Base-by-base conservation (phyloP, 1,284 basidiomycete genomes). In the Boletus semigastroideus region DNA sequence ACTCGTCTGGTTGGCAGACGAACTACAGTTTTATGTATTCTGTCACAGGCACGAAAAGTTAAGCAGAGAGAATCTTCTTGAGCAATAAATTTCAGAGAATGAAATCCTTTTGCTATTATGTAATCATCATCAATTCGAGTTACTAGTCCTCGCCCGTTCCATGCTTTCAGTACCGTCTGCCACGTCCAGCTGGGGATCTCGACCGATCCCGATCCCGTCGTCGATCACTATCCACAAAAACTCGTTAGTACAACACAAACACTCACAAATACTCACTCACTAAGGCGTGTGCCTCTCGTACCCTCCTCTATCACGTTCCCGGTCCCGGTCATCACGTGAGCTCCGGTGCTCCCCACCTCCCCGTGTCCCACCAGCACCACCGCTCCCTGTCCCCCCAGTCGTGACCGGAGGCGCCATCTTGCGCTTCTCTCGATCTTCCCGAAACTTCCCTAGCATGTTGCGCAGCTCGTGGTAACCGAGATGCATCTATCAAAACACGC, bases 401-500 rank as follows among this genome's bases (percentile, higher is more conserved):
- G 70, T 60, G 45, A 72, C 69, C 37, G 79, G 75, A 41, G 82
- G 76, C 34, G 72, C 78, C 68, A 74, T 76, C 70, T 90, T 89
- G 54, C 88, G 86, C 69, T 91, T 90, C 72, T 92, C 89, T 50
- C 92, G 84, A 52, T 92, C 88, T 68, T 93, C 91, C 59, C 85
- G 86, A 72, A 94, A 96, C 68, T 92, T 90, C 48, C 77, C 72
- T 55, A 99, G 82, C 81, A 97, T 90, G 74, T 96, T 94, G 51
- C 97, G 89, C 58, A 99, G 78, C 73, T 98, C 94, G 70, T 98
- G 92, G 74, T 99, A 99, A 11, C 97, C 97, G 64, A 99, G 74
- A 77, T 99, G 97, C 94, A 99, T 97, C 94, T 96, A 67, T 65
- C 59, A 55, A 25, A 54, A 56, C 56, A 58, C 53, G 56, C 60